phyloP scores from a whole-genome alignment of 2,329 filamentous ascomycete genomes.

The Talaromyces sp. region DNA sequence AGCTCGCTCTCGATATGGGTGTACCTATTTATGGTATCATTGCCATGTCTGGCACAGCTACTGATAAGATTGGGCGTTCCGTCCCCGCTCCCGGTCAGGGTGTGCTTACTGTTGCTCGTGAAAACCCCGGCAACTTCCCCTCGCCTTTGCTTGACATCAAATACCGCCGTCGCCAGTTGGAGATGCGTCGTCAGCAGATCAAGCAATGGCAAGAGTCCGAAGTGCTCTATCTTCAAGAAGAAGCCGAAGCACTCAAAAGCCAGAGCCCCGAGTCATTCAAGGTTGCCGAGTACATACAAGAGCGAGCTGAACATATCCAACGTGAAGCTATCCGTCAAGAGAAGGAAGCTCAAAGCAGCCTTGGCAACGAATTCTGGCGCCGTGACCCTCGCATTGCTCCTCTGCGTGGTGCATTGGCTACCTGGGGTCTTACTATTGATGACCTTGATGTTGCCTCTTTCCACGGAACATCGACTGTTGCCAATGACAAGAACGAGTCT shows the following conservation, averaged over 20 bases:
- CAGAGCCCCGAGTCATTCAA: constrained; percentile 68
- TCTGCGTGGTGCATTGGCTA: constrained; percentile 90
- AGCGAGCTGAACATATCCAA: constrained; percentile 82
- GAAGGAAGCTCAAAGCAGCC: constrained; percentile 85
- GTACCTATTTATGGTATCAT: constrained; percentile 95
- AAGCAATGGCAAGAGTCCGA: constrained; percentile 96
- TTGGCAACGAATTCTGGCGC: constrained; percentile 99
- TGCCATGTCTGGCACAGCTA: constrained; percentile 90
- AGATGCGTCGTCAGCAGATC: constrained; percentile 89
- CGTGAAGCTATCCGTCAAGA: constrained; percentile 83
- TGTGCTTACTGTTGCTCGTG: constrained; percentile 91
- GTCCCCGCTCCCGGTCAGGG: constrained; percentile 95
- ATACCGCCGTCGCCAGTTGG: constrained; percentile 91
- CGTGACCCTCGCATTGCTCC: constrained; percentile 89
- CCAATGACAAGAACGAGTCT: constrained; percentile 99
- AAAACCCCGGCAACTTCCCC: constrained; percentile 85
- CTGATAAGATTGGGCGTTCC: constrained; percentile 97
- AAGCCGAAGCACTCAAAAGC: constrained; percentile 85
- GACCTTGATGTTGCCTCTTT: constrained; percentile 94
- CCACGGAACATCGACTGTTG: constrained; percentile 97
- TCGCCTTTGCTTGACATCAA: constrained; percentile 96
- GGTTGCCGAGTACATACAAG: constrained; percentile 78
- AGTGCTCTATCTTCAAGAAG: constrained; percentile 86
- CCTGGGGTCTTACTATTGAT: constrained; percentile 96
- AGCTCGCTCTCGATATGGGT: constrained; percentile 95